Conservation (phyloP, 1,284 basidiomycete species). For the Neonothopanus nambi region DNA sequence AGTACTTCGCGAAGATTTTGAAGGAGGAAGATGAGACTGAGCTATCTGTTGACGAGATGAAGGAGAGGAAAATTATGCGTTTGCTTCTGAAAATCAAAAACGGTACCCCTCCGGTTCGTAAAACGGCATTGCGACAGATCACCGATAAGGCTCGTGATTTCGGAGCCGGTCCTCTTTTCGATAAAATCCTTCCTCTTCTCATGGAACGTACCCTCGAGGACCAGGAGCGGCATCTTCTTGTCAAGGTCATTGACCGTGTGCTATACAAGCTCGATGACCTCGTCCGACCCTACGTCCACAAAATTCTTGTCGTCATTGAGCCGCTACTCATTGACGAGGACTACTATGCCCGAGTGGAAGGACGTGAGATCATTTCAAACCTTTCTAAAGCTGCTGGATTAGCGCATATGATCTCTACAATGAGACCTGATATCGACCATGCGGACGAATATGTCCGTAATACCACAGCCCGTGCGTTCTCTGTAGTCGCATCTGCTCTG, state of each 20-base stretch:
- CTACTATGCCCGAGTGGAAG: conserved; percentile 99
- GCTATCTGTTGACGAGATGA: conserved; percentile 96
- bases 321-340: conserved; percentile 99
- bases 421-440: conserved; percentile 99
- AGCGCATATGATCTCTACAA: conserved; percentile 99
- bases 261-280: conserved; percentile 99
- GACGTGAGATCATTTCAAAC: conserved; percentile 99
- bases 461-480: conserved; percentile 98
- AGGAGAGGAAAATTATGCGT: conserved; percentile 99
- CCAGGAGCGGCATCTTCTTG: conserved; percentile 96
- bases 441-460: conserved; percentile 99
- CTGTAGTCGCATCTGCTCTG: conserved; percentile 97
- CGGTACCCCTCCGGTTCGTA: conserved; percentile 96
- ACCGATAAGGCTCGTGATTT: conserved; percentile 99
- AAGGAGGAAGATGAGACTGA: conserved; percentile 96
- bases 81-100: conserved; percentile 99
- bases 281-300: conserved; percentile 98
- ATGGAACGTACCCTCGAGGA: conserved; percentile 99
- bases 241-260: conserved; percentile 99
- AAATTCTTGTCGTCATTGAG: conserved; percentile 99
- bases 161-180: conserved; percentile 97
- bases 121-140: conserved; percentile 96
- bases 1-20: conserved; percentile 96
- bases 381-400: conserved; percentile 98
- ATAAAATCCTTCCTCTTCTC: conserved; percentile 97